Evolutionary conservation across 306 rosid species (phyloP).

Genomic region (Pyrus communis): DNA sequence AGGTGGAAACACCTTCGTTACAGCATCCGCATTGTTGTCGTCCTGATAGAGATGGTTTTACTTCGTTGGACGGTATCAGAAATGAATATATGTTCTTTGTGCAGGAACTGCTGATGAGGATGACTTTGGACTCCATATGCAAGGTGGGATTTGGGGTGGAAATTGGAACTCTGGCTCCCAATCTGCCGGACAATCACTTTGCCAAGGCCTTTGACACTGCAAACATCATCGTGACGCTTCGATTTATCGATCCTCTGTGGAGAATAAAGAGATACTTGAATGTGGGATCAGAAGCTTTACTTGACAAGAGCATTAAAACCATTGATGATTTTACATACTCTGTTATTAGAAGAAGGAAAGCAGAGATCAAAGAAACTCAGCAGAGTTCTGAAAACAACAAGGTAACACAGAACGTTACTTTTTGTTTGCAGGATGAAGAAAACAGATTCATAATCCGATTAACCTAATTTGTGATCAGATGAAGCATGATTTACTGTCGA

Average conservation of each 20-base stretch:
- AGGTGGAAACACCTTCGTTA: conserved; percentile 31
- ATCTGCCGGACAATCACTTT: conserved; percentile 64
- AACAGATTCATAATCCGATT: not conserved
- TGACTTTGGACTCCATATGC: conserved; percentile 91
- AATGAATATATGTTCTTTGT: not conserved
- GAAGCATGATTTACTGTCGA: conserved; percentile 78
- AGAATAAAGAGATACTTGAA: conserved; percentile 56
- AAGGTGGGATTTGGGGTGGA: conserved; percentile 97
- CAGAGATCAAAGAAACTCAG: conserved; percentile 53
- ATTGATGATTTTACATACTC: conserved; percentile 81
- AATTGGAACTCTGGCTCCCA: conserved; percentile 72
- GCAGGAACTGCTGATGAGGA: conserved; percentile 85
- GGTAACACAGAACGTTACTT: conserved; percentile 25
- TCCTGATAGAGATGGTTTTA: too few relatives aligned
- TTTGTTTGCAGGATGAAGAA: not conserved
- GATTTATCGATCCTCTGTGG: conserved; percentile 89
- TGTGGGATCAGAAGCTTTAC: conserved; percentile 80
- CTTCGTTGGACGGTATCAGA: too few relatives aligned
- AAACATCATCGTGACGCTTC: conserved; percentile 74
- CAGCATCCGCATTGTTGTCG: not conserved
- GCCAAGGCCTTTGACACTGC: conserved; percentile 83
- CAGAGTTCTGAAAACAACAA: conserved; percentile 32
- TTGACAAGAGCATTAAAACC: conserved; percentile 58
- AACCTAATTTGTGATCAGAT: conserved; percentile 37
- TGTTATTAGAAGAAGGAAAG: conserved; percentile 65